Evolutionary conservation across 1,284 basidiomycete genomes (phyloP).

Genomic region (Trametes polyzona): DNA sequence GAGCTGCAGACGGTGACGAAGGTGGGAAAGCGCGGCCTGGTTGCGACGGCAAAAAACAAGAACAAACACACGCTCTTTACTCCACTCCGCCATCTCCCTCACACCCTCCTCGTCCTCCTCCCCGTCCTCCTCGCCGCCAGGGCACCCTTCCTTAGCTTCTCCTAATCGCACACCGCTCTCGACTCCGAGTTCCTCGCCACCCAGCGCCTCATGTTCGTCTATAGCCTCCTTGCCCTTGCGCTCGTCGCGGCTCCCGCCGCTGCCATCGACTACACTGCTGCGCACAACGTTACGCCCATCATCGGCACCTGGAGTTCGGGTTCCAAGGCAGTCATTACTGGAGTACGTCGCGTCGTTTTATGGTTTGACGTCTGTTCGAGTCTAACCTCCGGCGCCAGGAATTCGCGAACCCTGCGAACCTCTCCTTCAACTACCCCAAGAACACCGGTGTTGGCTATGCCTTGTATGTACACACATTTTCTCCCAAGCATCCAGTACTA

Average conservation of each 20-base stretch:
- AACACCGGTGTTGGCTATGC: slow-evolving; percentile 87
- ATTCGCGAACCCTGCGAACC: slow-evolving; percentile 83
- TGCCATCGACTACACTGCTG: slow-evolving; percentile 36
- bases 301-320: slow-evolving; percentile 88
- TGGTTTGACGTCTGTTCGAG: background rate
- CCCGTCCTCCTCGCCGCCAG: slow-evolving; percentile 22
- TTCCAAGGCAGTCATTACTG: slow-evolving; percentile 75
- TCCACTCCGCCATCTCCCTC: slow-evolving; percentile 30
- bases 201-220: slow-evolving; percentile 27
- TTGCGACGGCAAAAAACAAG: slow-evolving; percentile 28
- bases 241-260: slow-evolving; percentile 39
- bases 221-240: slow-evolving; percentile 42
- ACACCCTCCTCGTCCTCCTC: slow-evolving; percentile 15
- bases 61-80: slow-evolving; percentile 36
- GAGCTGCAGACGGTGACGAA: background rate
- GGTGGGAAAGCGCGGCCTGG: slow-evolving; percentile 16
- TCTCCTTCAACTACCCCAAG: slow-evolving; percentile 79
- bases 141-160: slow-evolving; percentile 25
- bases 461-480: slow-evolving; percentile 64
- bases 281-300: slow-evolving; percentile 68
- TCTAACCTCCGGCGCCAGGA: slow-evolving; percentile 46
- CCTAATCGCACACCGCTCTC: slow-evolving; percentile 15
- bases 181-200: slow-evolving; percentile 3
- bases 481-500: background rate
- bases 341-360: slow-evolving; percentile 62